These are phyloP conservation scores for Juglanconis juglandina DNA, from an alignment of 2,329 filamentous ascomycete species.

Conservation along the genomic window DNA sequence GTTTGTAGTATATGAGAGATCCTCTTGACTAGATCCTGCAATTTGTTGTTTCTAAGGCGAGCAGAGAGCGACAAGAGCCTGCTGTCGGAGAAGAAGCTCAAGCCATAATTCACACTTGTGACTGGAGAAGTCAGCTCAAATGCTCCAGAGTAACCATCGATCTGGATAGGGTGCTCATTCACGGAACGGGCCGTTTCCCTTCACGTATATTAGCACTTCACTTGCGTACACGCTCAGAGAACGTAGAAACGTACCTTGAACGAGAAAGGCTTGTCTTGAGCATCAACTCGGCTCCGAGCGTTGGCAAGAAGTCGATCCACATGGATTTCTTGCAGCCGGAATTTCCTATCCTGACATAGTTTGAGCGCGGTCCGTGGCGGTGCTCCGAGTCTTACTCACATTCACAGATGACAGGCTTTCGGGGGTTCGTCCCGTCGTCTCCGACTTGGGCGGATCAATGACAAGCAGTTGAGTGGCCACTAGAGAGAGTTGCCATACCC, in stretches of 20 bases:
- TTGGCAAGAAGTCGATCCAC: slow-evolving; percentile 8
- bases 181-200: slow-evolving; percentile 30
- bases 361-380: not conserved
- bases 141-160: not conserved
- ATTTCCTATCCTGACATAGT: not conserved
- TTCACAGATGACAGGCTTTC: not conserved
- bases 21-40: slow-evolving; percentile 13
- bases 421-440: not conserved
- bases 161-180: not conserved
- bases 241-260: slow-evolving; percentile 22
- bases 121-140: not conserved
- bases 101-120: slow-evolving; percentile 21
- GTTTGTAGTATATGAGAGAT: slow-evolving; percentile 25
- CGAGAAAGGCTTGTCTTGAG: slow-evolving; percentile 21
- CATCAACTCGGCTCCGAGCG: not conserved
- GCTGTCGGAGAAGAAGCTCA: slow-evolving; percentile 30
- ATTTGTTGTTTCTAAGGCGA: slow-evolving; percentile 10
- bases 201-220: not conserved
- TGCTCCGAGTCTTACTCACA: not conserved
- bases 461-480: not conserved
- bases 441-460: not conserved
- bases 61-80: slow-evolving; percentile 28
- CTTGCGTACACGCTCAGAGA: not conserved
- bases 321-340: not conserved
- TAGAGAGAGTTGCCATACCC: not conserved